Conservation (phyloP, 441 rosid species). For the Erysimum cheiri region DNA sequence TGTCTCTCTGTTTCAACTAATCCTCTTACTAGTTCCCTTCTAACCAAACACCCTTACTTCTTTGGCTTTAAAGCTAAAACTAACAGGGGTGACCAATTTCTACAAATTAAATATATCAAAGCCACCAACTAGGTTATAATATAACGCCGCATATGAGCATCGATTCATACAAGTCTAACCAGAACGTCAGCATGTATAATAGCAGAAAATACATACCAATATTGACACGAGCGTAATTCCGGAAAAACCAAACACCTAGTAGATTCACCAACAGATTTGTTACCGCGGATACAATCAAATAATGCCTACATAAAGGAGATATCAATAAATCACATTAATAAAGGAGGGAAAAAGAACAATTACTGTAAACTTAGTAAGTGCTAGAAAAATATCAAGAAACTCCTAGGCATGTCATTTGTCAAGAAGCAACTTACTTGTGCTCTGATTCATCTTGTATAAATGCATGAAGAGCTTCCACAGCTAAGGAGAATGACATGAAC, state of each 20-base stretch:
- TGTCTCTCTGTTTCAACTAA: conserved; percentile 22
- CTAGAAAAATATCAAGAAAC: not conserved
- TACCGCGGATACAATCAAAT: conserved; percentile 94
- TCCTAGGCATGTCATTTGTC: conserved; percentile 14
- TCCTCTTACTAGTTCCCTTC: conserved; percentile 11
- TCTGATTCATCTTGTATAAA: conserved; percentile 97
- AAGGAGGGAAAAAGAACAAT: conserved; percentile 4
- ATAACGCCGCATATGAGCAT: not conserved
- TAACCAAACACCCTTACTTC: conserved; percentile 1
- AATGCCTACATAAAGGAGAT: conserved; percentile 69
- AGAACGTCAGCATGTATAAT: conserved; percentile 18
- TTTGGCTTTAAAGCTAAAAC: conserved; percentile 7
- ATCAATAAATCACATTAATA: not conserved
- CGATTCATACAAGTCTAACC: conserved; percentile 15
- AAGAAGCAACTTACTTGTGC: conserved; percentile 76
- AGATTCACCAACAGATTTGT: conserved; percentile 91
- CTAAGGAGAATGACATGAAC: conserved; percentile 97
- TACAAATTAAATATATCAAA: conserved; percentile 11
- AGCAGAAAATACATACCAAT: conserved; percentile 61
- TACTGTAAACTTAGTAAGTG: conserved; percentile 14
- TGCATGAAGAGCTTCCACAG: conserved; percentile 99
- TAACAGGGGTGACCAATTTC: conserved; percentile 10
- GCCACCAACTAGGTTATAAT: not conserved
- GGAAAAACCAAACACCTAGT: conserved; percentile 96
- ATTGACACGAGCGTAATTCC: conserved; percentile 90